Evolutionary conservation across 129 eudicot species (phyloP).

Genomic region (Pittosporum tobira): DNA sequence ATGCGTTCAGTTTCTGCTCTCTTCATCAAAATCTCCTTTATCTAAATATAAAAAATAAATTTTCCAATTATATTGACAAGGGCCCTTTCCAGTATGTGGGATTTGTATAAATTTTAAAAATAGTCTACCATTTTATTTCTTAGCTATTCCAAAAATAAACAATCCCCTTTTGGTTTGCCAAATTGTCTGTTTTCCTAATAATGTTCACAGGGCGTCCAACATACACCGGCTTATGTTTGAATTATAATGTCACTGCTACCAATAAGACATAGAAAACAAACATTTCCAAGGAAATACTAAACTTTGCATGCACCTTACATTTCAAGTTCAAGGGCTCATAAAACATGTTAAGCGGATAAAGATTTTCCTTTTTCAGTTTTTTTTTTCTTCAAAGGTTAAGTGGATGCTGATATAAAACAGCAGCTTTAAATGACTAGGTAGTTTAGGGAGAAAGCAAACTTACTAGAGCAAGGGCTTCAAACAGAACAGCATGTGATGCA

Average conservation of each 20-base stretch:
- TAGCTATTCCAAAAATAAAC: neutral
- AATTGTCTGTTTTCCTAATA: neutral
- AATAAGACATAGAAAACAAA: neutral
- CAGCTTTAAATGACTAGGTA: neutral
- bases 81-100: too few species aligned
- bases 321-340: conserved; percentile 1
- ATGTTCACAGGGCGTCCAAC: neutral
- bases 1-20: too few species aligned
- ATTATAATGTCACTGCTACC: neutral
- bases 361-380: too few species aligned
- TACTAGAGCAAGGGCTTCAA: conserved; percentile 99
- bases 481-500: conserved; percentile 97
- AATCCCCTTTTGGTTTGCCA: neutral
- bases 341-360: neutral
- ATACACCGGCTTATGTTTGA: neutral
- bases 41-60: too few species aligned
- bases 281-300: too few species aligned
- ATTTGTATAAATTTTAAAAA: too few species aligned
- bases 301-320: neutral
- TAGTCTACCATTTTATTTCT: neutral
- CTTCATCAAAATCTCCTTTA: too few species aligned
- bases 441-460: conserved; percentile 20
- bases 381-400: too few species aligned
- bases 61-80: neutral
- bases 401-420: neutral